Evolutionary conservation across 2,329 filamentous ascomycete genomes (phyloP).

Genomic region (Alternaria incomplexa): DNA sequence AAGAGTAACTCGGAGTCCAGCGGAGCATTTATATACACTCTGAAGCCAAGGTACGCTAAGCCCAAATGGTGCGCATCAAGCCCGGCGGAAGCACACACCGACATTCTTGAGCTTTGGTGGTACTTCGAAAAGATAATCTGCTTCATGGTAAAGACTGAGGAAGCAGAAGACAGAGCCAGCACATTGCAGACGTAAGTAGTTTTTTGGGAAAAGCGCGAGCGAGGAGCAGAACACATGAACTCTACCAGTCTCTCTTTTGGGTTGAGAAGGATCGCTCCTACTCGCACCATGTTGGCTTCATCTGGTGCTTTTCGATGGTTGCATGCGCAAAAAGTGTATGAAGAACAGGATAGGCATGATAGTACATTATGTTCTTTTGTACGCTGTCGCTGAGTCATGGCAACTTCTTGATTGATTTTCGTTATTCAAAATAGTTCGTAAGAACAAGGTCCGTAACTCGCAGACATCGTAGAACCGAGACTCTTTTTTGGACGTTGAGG

Average conservation of each 20-base stretch:
- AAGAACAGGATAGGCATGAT: neutral
- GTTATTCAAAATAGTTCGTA: neutral
- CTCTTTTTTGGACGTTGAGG: neutral
- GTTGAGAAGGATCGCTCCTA: rapidly evolving
- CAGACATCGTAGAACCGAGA: neutral
- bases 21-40: rapidly evolving
- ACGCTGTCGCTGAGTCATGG: neutral
- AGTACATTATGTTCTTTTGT: neutral
- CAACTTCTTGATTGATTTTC: rapidly evolving
- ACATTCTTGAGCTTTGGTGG: too few species aligned
- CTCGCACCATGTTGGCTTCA: neutral
- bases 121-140: too few species aligned
- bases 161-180: neutral
- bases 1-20: neutral
- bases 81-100: too few species aligned
- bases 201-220: neutral
- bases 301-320: neutral
- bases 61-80: rapidly evolving
- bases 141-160: too few species aligned
- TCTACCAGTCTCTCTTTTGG: neutral
- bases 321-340: neutral
- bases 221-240: neutral
- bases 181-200: neutral
- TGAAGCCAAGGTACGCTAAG: neutral
- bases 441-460: rapidly evolving